Conservation (phyloP, 1,284 basidiomycete species). For the Pseudozyma sp. region DNA sequence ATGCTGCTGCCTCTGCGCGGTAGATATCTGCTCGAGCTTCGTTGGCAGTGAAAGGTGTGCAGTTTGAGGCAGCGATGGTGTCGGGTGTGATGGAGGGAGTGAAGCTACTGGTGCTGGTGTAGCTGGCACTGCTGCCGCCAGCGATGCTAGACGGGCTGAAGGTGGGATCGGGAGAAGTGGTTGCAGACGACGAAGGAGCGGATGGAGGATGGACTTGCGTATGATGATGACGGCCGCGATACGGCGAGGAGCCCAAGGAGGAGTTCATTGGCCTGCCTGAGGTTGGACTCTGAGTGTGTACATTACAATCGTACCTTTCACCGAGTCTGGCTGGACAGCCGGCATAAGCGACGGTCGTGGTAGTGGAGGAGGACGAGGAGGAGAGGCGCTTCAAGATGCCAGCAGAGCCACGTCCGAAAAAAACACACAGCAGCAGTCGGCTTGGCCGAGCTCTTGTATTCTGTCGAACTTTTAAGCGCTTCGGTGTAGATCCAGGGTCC, state of each 20-base stretch:
- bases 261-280: constrained; percentile 12
- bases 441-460: background rate
- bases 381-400: background rate
- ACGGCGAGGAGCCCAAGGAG: constrained; percentile 14
- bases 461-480: constrained; percentile 11
- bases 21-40: background rate
- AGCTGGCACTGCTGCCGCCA: constrained; percentile 8
- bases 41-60: background rate
- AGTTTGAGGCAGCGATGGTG: background rate
- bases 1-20: background rate
- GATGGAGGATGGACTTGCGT: constrained; percentile 7
- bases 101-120: background rate
- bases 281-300: background rate
- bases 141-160: constrained; percentile 13
- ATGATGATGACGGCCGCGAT: constrained; percentile 8
- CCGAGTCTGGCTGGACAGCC: too few relatives aligned
- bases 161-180: constrained; percentile 18
- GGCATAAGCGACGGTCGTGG: background rate
- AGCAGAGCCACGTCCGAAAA: background rate
- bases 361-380: background rate
- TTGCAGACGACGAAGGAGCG: constrained; percentile 15
- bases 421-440: background rate
- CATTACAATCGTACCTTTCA: too few relatives aligned
- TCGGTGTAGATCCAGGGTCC: constrained; percentile 40
- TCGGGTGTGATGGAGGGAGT: background rate